phyloP scores from a whole-genome alignment of 2,329 filamentous ascomycete species.

The Colletotrichum sojae region DNA sequence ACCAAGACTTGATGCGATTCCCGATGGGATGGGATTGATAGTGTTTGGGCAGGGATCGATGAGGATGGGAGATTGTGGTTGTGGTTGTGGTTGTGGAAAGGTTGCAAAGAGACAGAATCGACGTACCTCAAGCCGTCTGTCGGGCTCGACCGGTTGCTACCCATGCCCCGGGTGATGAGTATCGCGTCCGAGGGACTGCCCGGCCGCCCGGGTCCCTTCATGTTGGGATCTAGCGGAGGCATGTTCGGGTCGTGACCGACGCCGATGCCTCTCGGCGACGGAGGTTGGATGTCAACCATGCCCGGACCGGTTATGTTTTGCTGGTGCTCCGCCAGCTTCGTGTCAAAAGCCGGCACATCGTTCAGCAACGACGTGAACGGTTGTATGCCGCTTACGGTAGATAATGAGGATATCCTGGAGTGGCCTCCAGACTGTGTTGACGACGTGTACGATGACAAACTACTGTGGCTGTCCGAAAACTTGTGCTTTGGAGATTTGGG shows the following conservation, averaged over 20 bases:
- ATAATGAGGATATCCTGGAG: constrained; percentile 68
- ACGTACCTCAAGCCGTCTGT: constrained; percentile 41
- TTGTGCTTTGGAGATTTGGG: constrained; percentile 53
- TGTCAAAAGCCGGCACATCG: constrained; percentile 56
- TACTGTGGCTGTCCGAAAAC: constrained; percentile 67
- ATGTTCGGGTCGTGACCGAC: constrained; percentile 21
- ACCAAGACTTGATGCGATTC: no score
- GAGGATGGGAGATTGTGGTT: neutral
- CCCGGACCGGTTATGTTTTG: constrained; percentile 39
- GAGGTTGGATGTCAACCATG: constrained; percentile 42
- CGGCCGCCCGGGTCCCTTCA: constrained; percentile 37
- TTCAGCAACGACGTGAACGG: constrained; percentile 51
- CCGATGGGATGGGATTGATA: no score
- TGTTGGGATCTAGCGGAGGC: constrained; percentile 29
- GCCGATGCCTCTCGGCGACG: constrained; percentile 45
- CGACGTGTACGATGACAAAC: constrained; percentile 64
- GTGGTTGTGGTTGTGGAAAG: neutral
- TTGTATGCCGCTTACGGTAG: constrained; percentile 62
- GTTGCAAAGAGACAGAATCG: neutral
- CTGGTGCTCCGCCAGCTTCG: constrained; percentile 48
- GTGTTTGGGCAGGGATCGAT: neutral
- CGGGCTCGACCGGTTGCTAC: constrained; percentile 41
- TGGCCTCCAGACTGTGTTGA: constrained; percentile 62
- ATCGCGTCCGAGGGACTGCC: constrained; percentile 46
- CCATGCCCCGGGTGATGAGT: constrained; percentile 43